Percentiles rank a stretch among this genome's conserved stretches.
phyloP scores from a whole-genome alignment of 2,329 filamentous ascomycete species.

The Capronia coronata region DNA sequence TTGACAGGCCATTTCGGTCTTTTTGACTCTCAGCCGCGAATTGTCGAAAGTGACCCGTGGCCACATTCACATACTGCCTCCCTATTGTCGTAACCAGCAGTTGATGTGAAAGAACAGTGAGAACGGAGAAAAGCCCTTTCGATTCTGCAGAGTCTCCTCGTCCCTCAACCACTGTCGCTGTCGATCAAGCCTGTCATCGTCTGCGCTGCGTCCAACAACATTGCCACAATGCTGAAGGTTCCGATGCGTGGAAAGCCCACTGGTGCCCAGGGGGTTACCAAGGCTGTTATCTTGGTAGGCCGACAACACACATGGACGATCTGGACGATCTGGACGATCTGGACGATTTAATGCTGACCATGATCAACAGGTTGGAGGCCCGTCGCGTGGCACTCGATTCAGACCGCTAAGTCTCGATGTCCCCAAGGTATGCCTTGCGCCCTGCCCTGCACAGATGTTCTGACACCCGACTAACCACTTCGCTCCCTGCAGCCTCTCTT shows the following conservation, averaged over 20 bases:
- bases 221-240: constrained; percentile 38
- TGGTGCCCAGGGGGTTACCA: constrained; percentile 58
- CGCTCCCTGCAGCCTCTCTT: constrained; percentile 68
- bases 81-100: not conserved
- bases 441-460: not conserved
- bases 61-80: constrained; percentile 9
- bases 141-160: not conserved
- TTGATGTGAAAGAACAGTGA: not conserved
- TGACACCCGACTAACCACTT: not conserved
- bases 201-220: not conserved
- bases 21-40: not conserved
- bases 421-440: constrained; percentile 72
- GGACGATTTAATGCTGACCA: constrained; percentile 30
- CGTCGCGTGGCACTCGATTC: constrained; percentile 91
- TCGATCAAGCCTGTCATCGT: not conserved
- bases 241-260: constrained; percentile 38
- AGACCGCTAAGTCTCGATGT: constrained; percentile 90
- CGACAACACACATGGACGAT: constrained; percentile 8
- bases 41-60: constrained; percentile 16
- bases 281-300: constrained; percentile 86
- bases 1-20: not conserved
- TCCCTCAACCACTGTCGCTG: not conserved
- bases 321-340: constrained; percentile 12
- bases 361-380: constrained; percentile 75
- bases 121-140: not conserved